Base-by-base conservation (phyloP, 2,329 filamentous ascomycete genomes). In the Lachnellula suecica region DNA sequence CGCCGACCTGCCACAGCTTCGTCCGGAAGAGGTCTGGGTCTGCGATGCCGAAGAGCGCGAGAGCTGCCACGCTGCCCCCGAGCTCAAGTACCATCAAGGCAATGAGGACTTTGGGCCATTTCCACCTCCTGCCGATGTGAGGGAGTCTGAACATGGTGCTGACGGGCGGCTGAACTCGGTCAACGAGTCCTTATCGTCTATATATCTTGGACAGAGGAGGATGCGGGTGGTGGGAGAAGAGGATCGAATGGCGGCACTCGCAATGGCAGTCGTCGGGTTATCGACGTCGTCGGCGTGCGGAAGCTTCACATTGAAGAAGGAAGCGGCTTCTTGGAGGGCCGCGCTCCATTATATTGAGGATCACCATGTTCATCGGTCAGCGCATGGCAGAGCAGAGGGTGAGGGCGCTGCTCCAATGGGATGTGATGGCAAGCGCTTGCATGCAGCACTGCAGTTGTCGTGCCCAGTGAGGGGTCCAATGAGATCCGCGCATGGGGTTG, bases 1-100 rank as follows among this genome's bases (percentile, higher is more conserved):
- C 83, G 57, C 89, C 89, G 62, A 91, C 83, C 65, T 79, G 74
- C 89, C 89, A 93, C 63, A 92, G 73, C 59, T 79, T 81, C 8
- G 83, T 85, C 43, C 88, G 82, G 69, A 86, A 92, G 49, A 85
- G 76, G 67, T 91, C 80, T 15, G 88, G 88, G 60, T 88, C 84
- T 29, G 87, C 81, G 63, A 92, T 83, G 60, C 83, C 87, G 66
- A 88, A 89, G 47, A 92, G 77, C 34, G 88, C 79, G 58, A 93
- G 78, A 45, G 81, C 72, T 15, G 83, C 79, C 51, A 93, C 75
- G 22, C 85, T 81, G 57, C 84, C 79, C 34, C 73, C 70, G 47
- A 92, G 77, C 71, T 93, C 89, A 47, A 84, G 65, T 45, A 81
- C 64, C 74, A 92, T 81, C 58, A 89, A 74, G 50, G 63, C 72